phyloP scores from a whole-genome alignment of 495 filamentous ascomycete genomes.

The Aspergillus affinis region DNA sequence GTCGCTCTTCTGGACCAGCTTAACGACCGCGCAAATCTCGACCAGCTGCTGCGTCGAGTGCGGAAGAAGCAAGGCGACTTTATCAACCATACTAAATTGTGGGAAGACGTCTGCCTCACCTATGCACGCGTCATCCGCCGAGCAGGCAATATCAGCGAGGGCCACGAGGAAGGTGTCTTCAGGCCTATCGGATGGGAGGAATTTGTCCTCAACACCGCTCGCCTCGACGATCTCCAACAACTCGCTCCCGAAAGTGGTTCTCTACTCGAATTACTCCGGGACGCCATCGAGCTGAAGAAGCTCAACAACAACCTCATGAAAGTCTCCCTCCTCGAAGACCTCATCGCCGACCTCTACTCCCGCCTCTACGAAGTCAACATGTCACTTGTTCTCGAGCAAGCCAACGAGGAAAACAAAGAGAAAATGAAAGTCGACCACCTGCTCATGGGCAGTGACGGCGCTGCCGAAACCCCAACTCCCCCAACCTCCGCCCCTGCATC shows the following conservation, averaged over 20 bases:
- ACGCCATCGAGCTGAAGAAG: constrained; percentile 86
- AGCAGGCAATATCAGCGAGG: constrained; percentile 60
- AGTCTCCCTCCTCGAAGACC: constrained; percentile 78
- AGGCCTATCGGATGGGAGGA: constrained; percentile 76
- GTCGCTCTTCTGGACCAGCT: constrained; percentile 69
- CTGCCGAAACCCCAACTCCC: constrained; percentile 38
- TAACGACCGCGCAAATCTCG: constrained; percentile 75
- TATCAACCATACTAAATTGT: constrained; percentile 79
- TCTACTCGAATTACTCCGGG: constrained; percentile 72
- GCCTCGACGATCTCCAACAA: constrained; percentile 53
- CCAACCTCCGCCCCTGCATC: constrained; percentile 36
- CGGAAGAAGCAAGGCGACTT: constrained; percentile 82
- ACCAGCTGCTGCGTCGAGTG: constrained; percentile 76
- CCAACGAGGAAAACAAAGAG: constrained; percentile 52
- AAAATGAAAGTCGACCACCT: constrained; percentile 62
- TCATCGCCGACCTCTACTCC: constrained; percentile 84
- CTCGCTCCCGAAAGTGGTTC: constrained; percentile 36
- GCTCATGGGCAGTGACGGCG: constrained; percentile 40
- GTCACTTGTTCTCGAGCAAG: constrained; percentile 45
- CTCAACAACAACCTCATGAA: constrained; percentile 85
- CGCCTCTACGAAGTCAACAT: constrained; percentile 65
- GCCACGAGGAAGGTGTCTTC: constrained; percentile 76
- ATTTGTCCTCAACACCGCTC: constrained; percentile 62
- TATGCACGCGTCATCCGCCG: constrained; percentile 77
- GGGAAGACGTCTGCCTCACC: constrained; percentile 72